Base-by-base conservation (phyloP, 352 stramenopile species). In the Phytophthora citrophthora region DNA sequence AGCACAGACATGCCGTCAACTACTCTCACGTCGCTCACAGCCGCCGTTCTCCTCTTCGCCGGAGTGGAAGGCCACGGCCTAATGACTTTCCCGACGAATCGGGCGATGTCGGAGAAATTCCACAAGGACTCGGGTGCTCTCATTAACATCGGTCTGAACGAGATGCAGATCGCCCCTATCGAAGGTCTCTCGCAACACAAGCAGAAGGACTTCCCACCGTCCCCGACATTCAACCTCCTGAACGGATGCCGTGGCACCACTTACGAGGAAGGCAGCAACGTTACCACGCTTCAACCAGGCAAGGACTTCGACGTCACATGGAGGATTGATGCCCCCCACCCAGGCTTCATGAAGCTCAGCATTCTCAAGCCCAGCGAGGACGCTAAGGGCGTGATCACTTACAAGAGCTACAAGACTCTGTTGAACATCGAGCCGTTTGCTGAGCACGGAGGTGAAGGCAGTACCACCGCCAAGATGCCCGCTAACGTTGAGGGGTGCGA, bases 281-380 rank as follows among this genome's bases (percentile, higher is more conserved):
- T 80, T 27, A 77, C 72, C 20, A 74, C 58, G 36, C 26, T 80
- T 5, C 38, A 61, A 29, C 39, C 61, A 12, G 71, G 67, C 36
- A 48, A 57, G 20, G 18, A 59, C 4, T 78, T 78, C 47, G 70
- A 73, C 26, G 73, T 80, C 44, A 58, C 58, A 38, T 90, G 56
- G 49, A 71, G 43, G 10, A 84, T 90, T 57, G 59, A 82, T 62
- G 81, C 78, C 7, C 78, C 81, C 2, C 81, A 90, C 64, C 78
- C 78, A 0, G 76, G 81, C 13, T 77, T 52, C 47, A 72, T 82
- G 54, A 77, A 79, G 59, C 66, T 90, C 32, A 79, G 57, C 39
- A 76, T 90, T 31, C 66, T 88, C 34, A 88, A 85, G 52, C 78
- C 81, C 3, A 74, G 50, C 36, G 69, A 47, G 1, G 74, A 78